Conservation (phyloP, 192 early-diverging fungal species). For the Backusella circina region DNA sequence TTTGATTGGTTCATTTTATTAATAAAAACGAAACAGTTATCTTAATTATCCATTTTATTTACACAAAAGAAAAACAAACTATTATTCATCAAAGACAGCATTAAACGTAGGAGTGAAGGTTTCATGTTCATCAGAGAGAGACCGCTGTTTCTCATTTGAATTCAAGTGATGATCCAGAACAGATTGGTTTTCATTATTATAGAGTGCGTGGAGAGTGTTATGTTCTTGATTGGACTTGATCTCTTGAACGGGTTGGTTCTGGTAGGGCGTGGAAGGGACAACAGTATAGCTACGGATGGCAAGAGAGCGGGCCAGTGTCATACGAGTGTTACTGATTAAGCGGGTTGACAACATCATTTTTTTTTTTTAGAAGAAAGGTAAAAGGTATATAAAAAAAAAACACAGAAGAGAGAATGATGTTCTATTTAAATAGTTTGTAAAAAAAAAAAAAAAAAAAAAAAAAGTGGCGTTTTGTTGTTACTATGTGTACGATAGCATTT, state of each 20-base stretch:
- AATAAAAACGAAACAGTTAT: constrained; percentile 5
- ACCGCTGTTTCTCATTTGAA: neutral
- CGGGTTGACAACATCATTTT: neutral
- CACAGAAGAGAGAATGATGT: neutral
- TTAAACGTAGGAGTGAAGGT: constrained; percentile 14
- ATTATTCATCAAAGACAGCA: constrained; percentile 19
- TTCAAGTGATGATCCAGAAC: neutral
- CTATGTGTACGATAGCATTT: neutral
- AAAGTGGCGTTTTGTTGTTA: neutral
- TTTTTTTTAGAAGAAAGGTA: neutral
- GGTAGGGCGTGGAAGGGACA: constrained; percentile 20
- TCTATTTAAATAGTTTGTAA: neutral
- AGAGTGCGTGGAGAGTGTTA: constrained; percentile 14
- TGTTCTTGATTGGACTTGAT: neutral
- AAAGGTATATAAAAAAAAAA: neutral
- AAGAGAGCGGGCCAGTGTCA: neutral
- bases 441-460: neutral
- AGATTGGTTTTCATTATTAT: constrained; percentile 24
- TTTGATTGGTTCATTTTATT: neutral
- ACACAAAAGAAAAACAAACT: neutral
- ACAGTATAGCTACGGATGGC: constrained; percentile 13
- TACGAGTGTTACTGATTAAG: neutral
- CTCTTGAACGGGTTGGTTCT: neutral
- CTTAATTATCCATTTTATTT: neutral
- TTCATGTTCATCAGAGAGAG: neutral